Evolutionary conservation across 345 rosid genomes (phyloP), one percentile per base, ranked within the genome.

Genomic region (Jatropha curcas): DNA sequence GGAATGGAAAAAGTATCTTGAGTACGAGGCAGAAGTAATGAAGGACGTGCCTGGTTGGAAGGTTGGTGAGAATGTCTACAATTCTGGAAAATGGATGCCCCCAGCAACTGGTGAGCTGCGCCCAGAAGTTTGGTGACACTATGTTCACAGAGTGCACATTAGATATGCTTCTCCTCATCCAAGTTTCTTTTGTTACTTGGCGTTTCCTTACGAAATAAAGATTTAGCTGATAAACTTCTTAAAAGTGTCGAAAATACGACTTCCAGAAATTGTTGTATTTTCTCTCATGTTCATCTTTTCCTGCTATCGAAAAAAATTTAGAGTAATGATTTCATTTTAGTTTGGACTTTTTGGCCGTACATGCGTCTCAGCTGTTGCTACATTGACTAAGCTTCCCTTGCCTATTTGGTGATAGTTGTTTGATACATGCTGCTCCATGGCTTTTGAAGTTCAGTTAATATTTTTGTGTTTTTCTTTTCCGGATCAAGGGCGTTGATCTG

Each of bases 31-130:
- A n/a, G 97, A 92, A 70, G 94, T 92, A 50, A 95, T 95, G 99
- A 95, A 93, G 85, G 99, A 95, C 69, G 98, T 95, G 31, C 97
- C 99, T 14, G 99, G 98, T 59, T 95, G 99, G 99, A 93, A 91
- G 75, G 99, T 95, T 20, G 99, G 99, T 12, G 97, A 88, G 83
- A 95, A 71, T 71, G 98, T 95, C 25, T 95, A 95, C 77, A 86
- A 95, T 83, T 91, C 99, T 48, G 94, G 98, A 55, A 90, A 78
- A 77, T 95, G 99, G 99, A 89, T 93, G 93, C 99, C 99, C 25
- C 99, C 99, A n/a, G 90, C 99, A 27, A 88, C 88, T 11, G 99
- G 99, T 0, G 99, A 92, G 84, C 94, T 95, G 74, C 99, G 99
- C 57, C 94, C 98, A 43, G 99, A 95, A 43, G 96, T 89, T 66